phyloP scores from a whole-genome alignment of 1,284 basidiomycete genomes.

The Cutaneotrichosporon sp. region DNA sequence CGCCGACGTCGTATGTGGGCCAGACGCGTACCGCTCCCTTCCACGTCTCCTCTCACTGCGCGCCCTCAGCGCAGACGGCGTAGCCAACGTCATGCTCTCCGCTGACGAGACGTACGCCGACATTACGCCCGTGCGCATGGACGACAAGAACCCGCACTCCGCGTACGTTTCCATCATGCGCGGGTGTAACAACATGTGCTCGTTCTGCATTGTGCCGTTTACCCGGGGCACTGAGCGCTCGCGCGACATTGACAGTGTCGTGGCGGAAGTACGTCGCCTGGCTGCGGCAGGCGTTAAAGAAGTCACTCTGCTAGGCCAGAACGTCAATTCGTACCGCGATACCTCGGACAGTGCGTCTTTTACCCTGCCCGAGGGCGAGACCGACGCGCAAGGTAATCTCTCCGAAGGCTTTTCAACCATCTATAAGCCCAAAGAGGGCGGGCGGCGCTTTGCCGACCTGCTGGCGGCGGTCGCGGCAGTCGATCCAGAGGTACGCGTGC shows the following conservation, averaged over 20 bases:
- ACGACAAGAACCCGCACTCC: conserved; percentile 7
- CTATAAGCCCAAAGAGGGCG: conserved; percentile 2
- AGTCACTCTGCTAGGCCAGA: conserved; percentile 4
- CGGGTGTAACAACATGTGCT: conserved; percentile 8
- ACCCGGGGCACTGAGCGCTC: conserved; percentile 1
- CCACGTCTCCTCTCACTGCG: conserved; percentile 1
- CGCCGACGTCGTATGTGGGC: conserved; percentile 3
- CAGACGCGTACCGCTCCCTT: conserved; percentile 6
- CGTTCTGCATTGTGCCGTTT: conserved; percentile 7
- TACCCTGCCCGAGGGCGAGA: background rate
- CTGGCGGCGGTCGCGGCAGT: conserved; percentile 2
- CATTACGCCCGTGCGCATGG: conserved; percentile 5
- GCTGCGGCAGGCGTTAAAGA: conserved; percentile 1
- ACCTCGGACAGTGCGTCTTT: background rate
- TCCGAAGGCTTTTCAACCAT: conserved; percentile 3
- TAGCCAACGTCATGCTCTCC: conserved; percentile 6
- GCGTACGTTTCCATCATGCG: conserved; percentile 6
- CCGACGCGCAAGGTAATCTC: background rate
- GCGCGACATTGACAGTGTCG: conserved; percentile 5
- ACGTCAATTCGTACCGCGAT: conserved; percentile 8
- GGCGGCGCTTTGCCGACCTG: conserved; percentile 4
- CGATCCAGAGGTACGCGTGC: conserved; percentile 3
- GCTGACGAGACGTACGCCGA: conserved; percentile 7
- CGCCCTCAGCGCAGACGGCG: conserved; percentile 1
- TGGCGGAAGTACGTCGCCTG: conserved; percentile 4